These are phyloP conservation scores for Tylopilus plumbeoviolaceoides DNA, from an alignment of 768 basidiomycete species.

Conservation along the genomic window DNA sequence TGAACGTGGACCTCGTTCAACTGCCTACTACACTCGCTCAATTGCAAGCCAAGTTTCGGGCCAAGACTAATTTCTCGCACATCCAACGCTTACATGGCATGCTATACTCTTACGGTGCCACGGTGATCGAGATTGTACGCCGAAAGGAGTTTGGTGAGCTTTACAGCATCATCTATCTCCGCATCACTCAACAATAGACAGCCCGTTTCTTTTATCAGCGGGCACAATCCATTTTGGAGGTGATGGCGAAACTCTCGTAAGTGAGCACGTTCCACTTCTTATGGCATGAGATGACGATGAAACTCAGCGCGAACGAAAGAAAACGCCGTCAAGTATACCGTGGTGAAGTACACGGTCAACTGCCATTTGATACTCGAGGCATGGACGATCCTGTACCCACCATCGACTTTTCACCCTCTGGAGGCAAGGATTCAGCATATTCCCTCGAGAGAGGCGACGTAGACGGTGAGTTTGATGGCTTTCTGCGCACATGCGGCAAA, in stretches of 20 bases:
- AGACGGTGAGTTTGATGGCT: conserved; percentile 55
- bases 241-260: conserved; percentile 85
- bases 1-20: conserved; percentile 79
- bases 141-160: conserved; percentile 81
- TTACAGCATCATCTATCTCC: not conserved
- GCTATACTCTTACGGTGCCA: conserved; percentile 89
- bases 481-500: not conserved
- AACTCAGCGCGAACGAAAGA: conserved; percentile 62
- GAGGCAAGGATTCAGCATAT: conserved; percentile 58
- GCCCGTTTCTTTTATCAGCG: conserved; percentile 79
- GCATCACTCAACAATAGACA: conserved; percentile 26
- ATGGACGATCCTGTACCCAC: conserved; percentile 78
- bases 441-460: conserved; percentile 67
- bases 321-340: conserved; percentile 84
- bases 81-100: conserved; percentile 85
- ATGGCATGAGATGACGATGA: conserved; percentile 1
- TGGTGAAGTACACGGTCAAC: conserved; percentile 75
- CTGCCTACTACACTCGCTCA: conserved; percentile 60
- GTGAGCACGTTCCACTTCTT: conserved; percentile 25
- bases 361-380: conserved; percentile 81
- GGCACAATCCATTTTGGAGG: conserved; percentile 75
- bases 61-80: conserved; percentile 84
- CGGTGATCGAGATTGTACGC: conserved; percentile 85
- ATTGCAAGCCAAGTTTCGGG: conserved; percentile 68
- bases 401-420: conserved; percentile 75